Conservation (phyloP, 768 basidiomycete genomes). For the Pisolithus sp. region DNA sequence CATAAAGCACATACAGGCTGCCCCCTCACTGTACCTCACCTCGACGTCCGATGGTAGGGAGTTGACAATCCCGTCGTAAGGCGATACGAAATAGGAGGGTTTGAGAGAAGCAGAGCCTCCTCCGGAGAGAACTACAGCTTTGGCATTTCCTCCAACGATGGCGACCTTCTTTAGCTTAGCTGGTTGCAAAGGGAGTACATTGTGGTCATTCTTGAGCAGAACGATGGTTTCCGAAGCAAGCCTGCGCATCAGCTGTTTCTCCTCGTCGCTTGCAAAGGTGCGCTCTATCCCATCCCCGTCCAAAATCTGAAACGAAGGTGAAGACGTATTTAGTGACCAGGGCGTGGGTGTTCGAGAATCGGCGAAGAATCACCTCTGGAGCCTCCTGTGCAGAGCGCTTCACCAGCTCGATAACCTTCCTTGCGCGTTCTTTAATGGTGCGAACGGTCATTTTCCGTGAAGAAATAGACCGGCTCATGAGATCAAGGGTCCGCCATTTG, state of each 20-base stretch:
- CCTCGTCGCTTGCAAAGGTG: conserved; percentile 54
- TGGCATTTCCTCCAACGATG: conserved; percentile 64
- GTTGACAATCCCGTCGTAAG: conserved; percentile 67
- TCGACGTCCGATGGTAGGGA: conserved; percentile 46
- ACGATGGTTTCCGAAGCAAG: conserved; percentile 70
- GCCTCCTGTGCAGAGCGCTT: conserved; percentile 62
- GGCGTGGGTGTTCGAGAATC: background rate
- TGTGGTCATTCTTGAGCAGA: conserved; percentile 62
- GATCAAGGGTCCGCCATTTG: conserved; percentile 70
- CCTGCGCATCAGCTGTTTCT: conserved; percentile 55
- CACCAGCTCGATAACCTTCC: conserved; percentile 59
- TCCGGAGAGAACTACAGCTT: conserved; percentile 62
- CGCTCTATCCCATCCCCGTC: conserved; percentile 67
- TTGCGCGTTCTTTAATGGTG: conserved; percentile 60
- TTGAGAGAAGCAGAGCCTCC: conserved; percentile 70
- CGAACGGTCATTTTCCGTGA: conserved; percentile 61
- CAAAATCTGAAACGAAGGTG: conserved; percentile 39
- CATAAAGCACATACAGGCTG: conserved; percentile 41
- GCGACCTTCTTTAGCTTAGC: conserved; percentile 58
- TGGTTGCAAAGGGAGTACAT: conserved; percentile 33
- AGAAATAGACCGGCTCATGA: conserved; percentile 52
- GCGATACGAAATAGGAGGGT: conserved; percentile 68
- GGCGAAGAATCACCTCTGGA: conserved; percentile 44
- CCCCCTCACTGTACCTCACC: conserved; percentile 63
- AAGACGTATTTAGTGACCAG: background rate